These are phyloP conservation scores for Solanum etuberosum DNA, from an alignment of 257 asterid species.

Conservation along the genomic window DNA sequence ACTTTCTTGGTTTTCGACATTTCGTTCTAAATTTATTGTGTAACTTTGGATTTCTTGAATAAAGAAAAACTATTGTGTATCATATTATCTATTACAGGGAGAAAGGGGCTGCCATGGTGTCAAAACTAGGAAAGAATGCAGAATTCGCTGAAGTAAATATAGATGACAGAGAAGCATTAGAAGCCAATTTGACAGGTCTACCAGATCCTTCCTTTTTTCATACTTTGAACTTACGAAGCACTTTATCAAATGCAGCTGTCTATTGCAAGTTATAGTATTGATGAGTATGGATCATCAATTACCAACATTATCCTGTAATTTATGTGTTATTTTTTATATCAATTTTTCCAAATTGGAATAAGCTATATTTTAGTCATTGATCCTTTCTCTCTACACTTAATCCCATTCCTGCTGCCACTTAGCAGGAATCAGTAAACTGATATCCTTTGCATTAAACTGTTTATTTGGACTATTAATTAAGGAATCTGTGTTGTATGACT, in stretches of 20 bases:
- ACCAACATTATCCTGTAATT: not conserved
- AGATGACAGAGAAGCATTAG: conserved; percentile 39
- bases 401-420: not conserved
- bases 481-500: not conserved
- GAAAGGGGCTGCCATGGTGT: conserved; percentile 62
- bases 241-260: not conserved
- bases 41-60: not conserved
- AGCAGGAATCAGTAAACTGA: not conserved
- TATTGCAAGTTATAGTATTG: not conserved
- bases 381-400: not conserved
- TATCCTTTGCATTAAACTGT: not conserved
- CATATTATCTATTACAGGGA: conserved; percentile 37
- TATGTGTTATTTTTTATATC: not conserved
- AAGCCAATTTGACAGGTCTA: conserved; percentile 30
- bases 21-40: not conserved
- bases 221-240: not conserved
- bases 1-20: not conserved
- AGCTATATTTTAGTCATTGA: not conserved
- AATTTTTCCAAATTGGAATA: not conserved
- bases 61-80: not conserved
- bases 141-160: conserved; percentile 65
- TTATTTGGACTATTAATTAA: not conserved
- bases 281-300: not conserved
- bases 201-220: not conserved
- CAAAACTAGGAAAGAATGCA: conserved; percentile 45